Conservation (phyloP, 148 eudicot genomes). For the Fagopyrum esculentum region DNA sequence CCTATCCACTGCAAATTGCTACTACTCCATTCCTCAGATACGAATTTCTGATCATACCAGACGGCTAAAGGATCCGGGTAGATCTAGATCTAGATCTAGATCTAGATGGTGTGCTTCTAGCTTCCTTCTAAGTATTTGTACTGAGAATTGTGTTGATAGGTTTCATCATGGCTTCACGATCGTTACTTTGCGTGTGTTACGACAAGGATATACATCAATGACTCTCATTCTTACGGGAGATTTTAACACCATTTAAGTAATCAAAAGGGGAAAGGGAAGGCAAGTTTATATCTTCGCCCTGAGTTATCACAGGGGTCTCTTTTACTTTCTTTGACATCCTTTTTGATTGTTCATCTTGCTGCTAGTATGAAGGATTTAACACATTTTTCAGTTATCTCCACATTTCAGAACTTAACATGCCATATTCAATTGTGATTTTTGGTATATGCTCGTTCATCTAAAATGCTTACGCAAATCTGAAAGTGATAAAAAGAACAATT, state of each 20-base stretch:
- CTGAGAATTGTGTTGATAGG: not conserved
- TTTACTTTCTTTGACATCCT: slow-evolving; percentile 28
- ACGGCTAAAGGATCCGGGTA: too few species aligned
- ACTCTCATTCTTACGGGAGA: not conserved
- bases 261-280: not conserved
- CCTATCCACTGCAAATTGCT: too few species aligned
- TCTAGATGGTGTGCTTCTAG: too few species aligned
- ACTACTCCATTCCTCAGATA: too few species aligned
- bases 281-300: slow-evolving; percentile 16
- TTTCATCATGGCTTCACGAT: not conserved
- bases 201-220: not conserved
- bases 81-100: too few species aligned
- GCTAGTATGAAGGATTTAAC: not conserved
- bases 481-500: not conserved
- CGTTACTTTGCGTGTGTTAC: slow-evolving; percentile 2
- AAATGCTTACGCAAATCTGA: not conserved
- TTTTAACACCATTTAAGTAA: not conserved
- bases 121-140: too few species aligned
- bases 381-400: not conserved
- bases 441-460: not conserved
- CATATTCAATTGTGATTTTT: not conserved
- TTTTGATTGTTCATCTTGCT: slow-evolving; percentile 19
- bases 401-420: too few species aligned
- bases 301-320: slow-evolving; percentile 21
- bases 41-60: too few species aligned